Percentiles rank a stretch among this genome's conserved stretches.
phyloP scores from a whole-genome alignment of 148 eudicot genomes.

The Rhododendron williamsianum region DNA sequence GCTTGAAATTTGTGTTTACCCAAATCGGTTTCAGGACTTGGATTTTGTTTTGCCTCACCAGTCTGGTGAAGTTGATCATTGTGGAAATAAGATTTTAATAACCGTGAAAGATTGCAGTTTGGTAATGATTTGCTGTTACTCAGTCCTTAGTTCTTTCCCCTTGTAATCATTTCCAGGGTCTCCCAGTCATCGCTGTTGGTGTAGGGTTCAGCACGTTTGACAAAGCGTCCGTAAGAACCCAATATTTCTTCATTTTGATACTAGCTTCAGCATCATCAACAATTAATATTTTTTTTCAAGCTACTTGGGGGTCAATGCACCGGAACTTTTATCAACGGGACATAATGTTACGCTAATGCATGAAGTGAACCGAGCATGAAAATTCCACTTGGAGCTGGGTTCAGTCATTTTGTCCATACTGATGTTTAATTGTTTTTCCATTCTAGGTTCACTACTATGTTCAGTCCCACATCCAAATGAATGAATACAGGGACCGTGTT shows the following conservation, averaged over 20 bases:
- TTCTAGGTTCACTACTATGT: slow-evolving; percentile 80
- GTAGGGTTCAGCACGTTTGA: slow-evolving; percentile 90
- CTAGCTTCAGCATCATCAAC: background rate
- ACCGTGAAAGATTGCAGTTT: background rate
- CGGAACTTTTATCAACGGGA: background rate
- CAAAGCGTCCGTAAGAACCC: slow-evolving; percentile 82
- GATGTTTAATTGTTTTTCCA: slow-evolving; percentile 7
- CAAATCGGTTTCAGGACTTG: background rate
- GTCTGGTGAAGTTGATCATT: slow-evolving; percentile 3
- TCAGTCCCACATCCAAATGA: slow-evolving; percentile 96
- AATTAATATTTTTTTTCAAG: background rate
- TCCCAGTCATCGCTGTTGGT: slow-evolving; percentile 86
- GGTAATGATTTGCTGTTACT: background rate
- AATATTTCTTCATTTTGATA: background rate
- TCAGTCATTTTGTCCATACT: background rate
- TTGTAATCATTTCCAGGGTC: slow-evolving; percentile 47
- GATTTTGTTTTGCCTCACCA: background rate
- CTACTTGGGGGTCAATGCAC: background rate
- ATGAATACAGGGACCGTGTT: slow-evolving; percentile 92
- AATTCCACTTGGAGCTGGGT: background rate
- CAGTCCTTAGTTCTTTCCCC: background rate
- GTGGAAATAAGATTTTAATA: background rate
- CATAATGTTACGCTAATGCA: background rate
- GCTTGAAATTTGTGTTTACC: slow-evolving; percentile 3
- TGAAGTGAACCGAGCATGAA: background rate